phyloP scores from a whole-genome alignment of 345 rosid species.

The Camelina sativa region DNA sequence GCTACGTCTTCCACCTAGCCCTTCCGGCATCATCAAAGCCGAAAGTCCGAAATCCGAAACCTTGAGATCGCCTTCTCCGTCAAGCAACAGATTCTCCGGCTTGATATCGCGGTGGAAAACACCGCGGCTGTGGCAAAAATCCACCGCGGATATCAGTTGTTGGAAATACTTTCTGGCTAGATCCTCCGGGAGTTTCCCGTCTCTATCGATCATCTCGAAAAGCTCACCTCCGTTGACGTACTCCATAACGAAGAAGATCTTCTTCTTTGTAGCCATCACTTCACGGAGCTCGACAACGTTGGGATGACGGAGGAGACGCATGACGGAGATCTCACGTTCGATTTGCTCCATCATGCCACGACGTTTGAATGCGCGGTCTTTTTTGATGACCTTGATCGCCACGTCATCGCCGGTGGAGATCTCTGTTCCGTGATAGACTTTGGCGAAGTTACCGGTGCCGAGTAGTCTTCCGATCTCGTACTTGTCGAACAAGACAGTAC shows the following conservation, averaged over 20 bases:
- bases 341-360: slow-evolving; percentile 79
- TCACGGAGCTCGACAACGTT: slow-evolving; percentile 75
- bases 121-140: slow-evolving; percentile 84
- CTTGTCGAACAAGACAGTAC: slow-evolving; percentile 54
- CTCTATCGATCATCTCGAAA: slow-evolving; percentile 58
- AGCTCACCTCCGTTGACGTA: slow-evolving; percentile 81
- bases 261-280: slow-evolving; percentile 73
- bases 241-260: slow-evolving; percentile 79
- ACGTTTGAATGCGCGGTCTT: slow-evolving; percentile 52
- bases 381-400: slow-evolving; percentile 71
- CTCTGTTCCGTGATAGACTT: slow-evolving; percentile 69
- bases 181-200: slow-evolving; percentile 72
- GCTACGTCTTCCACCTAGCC: slow-evolving; percentile 49
- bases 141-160: slow-evolving; percentile 72
- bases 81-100: slow-evolving; percentile 80
- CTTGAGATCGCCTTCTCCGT: slow-evolving; percentile 69
- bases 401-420: slow-evolving; percentile 57
- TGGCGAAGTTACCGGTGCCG: slow-evolving; percentile 87
- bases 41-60: slow-evolving; percentile 86
- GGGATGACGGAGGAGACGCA: slow-evolving; percentile 79
- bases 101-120: slow-evolving; percentile 85
- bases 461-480: slow-evolving; percentile 67
- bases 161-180: slow-evolving; percentile 68
- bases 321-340: slow-evolving; percentile 73
- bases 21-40: slow-evolving; percentile 71